These are phyloP conservation scores for Populus euphratica DNA, from an alignment of 345 rosid genomes.

Conservation along the genomic window DNA sequence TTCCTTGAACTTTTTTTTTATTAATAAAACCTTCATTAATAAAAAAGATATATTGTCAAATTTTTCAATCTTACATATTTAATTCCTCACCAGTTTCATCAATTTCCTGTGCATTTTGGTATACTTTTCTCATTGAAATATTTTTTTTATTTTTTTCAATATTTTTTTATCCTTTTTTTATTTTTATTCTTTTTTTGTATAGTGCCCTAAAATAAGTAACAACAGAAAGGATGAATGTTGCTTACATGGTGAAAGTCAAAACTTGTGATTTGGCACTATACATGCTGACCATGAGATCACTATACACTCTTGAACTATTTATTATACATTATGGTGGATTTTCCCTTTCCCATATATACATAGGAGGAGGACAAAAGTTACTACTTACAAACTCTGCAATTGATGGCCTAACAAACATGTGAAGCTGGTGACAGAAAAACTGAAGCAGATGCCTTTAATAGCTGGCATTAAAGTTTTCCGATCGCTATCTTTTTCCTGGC, in stretches of 20 bases:
- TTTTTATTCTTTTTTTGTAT: no score
- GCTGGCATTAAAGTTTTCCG: conserved; percentile 6
- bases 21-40: accelerated
- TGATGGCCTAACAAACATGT: conserved; percentile 5
- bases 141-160: no score
- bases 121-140: no score
- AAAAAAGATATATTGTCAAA: no score
- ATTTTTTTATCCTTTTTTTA: no score
- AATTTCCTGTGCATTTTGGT: no score
- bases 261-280: conserved; percentile 8
- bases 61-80: no score
- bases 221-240: no score
- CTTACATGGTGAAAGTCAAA: neutral
- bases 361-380: neutral
- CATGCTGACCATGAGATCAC: neutral
- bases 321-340: neutral
- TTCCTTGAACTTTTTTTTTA: no score
- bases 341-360: conserved; percentile 14
- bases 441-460: conserved; percentile 6
- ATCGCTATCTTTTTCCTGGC: conserved; percentile 1
- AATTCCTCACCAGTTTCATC: no score
- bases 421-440: neutral
- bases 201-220: no score
- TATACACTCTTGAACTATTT: conserved; percentile 5
- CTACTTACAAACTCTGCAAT: conserved; percentile 13